Evolutionary conservation across 208 protist species (phyloP), one percentile per base, ranked within the genome.

Genomic region (Trypanosoma brucei): DNA sequence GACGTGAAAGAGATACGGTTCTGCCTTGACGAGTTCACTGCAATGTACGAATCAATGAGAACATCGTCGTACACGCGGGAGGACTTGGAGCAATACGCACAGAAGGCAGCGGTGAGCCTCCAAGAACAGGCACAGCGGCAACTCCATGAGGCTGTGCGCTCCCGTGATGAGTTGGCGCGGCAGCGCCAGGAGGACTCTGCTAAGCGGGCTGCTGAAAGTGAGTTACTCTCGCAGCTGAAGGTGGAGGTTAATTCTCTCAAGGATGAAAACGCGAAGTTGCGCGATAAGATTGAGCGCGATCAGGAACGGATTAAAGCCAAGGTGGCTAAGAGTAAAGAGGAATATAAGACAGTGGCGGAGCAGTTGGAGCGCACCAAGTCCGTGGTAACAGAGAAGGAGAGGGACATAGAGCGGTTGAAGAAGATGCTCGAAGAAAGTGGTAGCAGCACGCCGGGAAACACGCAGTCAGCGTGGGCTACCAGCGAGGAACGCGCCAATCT

Each of bases 251-350:
- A 63, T 62, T 64, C 84, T 36, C 62, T 92, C 50, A 76, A 76
- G 30, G 85, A 96, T 31, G 91, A 96, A 55, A 93, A 93, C 63
- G 63, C 65, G 40, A 93, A 91, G 61, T 75, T 96, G 62, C 83
- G 87, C 57, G 85, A 93, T 68, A 96, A 96, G 80, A 86, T 96
- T 62, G 82, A 92, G 73, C 78, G 84, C 30, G 91, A 96, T 58
- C 86, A 93, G 61, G 91, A 96, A 63, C 91, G 93, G 60, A 93
- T 96, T 55, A 96, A 94, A 70, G 76, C 76, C 8, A 94, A 93
- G 72, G 68, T 96, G 13, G 67, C 69, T 35, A 92, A 94, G 64
- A 70, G 46, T 52, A 91, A 93, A 68, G 86, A 91, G 40, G 85
- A 93, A 68, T 75, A 76, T 55, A 87, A 88, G 70, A 59, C 75